Evolutionary conservation across 2,329 filamentous ascomycete genomes (phyloP).

Genomic region (Hypocrella siamensis): DNA sequence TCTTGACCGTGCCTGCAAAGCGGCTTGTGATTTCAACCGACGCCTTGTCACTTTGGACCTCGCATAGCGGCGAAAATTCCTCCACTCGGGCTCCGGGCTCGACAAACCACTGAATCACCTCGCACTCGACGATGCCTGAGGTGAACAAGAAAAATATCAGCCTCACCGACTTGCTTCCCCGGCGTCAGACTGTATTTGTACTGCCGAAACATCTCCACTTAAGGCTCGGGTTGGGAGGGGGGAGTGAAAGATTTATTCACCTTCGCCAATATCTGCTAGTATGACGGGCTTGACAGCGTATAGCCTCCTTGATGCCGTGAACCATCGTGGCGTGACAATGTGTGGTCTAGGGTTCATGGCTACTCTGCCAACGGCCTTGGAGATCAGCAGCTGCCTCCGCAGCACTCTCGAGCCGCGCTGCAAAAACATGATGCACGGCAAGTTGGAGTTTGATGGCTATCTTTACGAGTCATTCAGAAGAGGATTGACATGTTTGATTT

Average conservation of each 20-base stretch:
- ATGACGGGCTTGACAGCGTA: constrained; percentile 62
- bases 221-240: too few relatives aligned
- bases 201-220: neutral
- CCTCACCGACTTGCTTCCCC: too few relatives aligned
- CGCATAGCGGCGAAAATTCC: constrained; percentile 94
- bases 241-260: constrained; percentile 19
- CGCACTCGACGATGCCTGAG: constrained; percentile 88
- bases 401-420: constrained; percentile 33
- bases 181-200: too few relatives aligned
- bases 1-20: constrained; percentile 91
- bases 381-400: constrained; percentile 33
- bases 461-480: too few relatives aligned
- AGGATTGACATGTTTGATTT: too few relatives aligned
- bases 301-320: constrained; percentile 33
- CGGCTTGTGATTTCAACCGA: constrained; percentile 83
- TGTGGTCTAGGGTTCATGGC: constrained; percentile 11
- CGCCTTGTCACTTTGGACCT: constrained; percentile 97
- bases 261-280: constrained; percentile 76
- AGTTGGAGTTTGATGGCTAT: constrained; percentile 1
- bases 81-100: constrained; percentile 89
- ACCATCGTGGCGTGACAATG: constrained; percentile 21
- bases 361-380: constrained; percentile 21
- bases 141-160: constrained; percentile 3
- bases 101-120: constrained; percentile 99
- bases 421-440: constrained; percentile 32